Base-by-base conservation (phyloP, 768 basidiomycete genomes). In the Leccinum obscurum region DNA sequence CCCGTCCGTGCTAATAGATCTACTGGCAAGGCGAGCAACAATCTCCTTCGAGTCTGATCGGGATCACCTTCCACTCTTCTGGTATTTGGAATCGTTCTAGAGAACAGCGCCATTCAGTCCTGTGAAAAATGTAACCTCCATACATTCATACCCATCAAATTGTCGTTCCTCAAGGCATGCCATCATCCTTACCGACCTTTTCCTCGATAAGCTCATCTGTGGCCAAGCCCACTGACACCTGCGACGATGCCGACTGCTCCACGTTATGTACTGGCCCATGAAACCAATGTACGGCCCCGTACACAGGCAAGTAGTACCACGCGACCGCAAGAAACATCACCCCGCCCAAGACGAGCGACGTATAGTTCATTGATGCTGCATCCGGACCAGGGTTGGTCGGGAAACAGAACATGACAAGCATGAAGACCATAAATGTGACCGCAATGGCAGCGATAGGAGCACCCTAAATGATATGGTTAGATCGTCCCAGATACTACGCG, bases 221-320 rank as follows among this genome's bases (percentile, higher is more conserved):
- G 39, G 39, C 39, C 17, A n/a, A 41, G 39, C 39, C 39, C 41
- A 41, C 41, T 41, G 41, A 41, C 4, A 32, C 48, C 39, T 32
- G 44, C 20, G 48, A 46, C 6, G 63, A 52, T 15, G 17, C 6
- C 24, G 24, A 14, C 17, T 7, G 28, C 50, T 46, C 78, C 73
- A 81, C 72, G 64, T 83, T 77, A 61, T 71, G 62, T 8, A 83
- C 72, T 1, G 88, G 88, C 0, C 88, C 88, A 20, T 71, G 80
- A 69, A 90, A 90, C 88, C 88, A 89, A 65, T 86, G 73, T 10
- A 79, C 74, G 10, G 88, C 89, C 5, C 90, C 89, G 60, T 89
- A 88, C 75, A 32, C 30, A 0, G 87, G 87, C 68, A 86, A 80
- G 75, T 85, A 90, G 71, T 85, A 92, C 77, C 84, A 90, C 0